phyloP scores from a whole-genome alignment of 306 rosid genomes.

The Castanopsis chinensis region DNA sequence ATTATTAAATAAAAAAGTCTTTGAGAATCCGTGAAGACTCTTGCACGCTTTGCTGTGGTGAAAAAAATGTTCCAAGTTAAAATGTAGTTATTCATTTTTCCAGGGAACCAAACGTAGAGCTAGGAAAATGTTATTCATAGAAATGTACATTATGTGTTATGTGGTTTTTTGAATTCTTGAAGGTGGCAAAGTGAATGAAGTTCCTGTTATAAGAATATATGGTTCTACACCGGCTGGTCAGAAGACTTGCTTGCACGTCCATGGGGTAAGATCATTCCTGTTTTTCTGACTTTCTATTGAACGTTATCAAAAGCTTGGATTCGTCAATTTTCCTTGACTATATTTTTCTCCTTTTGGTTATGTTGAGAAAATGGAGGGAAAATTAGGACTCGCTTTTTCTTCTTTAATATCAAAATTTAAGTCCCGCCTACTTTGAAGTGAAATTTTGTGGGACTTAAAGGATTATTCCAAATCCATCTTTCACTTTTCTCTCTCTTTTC shows the following conservation, averaged over 20 bases:
- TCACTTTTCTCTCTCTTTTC: background rate
- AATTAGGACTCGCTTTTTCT: background rate
- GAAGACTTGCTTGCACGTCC: constrained; percentile 91
- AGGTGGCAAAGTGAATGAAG: constrained; percentile 86
- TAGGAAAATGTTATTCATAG: no score
- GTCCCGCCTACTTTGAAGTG: background rate
- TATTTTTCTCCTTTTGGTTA: background rate
- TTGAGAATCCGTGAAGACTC: no score
- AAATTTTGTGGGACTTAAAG: no score
- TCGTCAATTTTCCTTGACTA: background rate
- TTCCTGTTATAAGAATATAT: constrained; percentile 77
- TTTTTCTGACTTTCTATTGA: background rate
- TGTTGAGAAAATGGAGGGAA: background rate
- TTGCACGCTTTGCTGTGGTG: no score
- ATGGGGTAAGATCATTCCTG: constrained; percentile 52
- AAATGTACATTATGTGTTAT: background rate
- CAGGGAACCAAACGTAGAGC: no score
- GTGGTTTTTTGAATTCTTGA: constrained; percentile 2
- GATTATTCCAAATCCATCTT: background rate
- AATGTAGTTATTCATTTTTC: no score
- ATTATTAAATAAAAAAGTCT: no score
- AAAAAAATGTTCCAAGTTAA: no score
- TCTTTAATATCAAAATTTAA: background rate
- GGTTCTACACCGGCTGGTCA: constrained; percentile 96
- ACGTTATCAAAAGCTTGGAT: background rate